These are phyloP conservation scores for Apiotrichum gamsii DNA, from an alignment of 1,284 basidiomycete genomes.

Conservation along the genomic window DNA sequence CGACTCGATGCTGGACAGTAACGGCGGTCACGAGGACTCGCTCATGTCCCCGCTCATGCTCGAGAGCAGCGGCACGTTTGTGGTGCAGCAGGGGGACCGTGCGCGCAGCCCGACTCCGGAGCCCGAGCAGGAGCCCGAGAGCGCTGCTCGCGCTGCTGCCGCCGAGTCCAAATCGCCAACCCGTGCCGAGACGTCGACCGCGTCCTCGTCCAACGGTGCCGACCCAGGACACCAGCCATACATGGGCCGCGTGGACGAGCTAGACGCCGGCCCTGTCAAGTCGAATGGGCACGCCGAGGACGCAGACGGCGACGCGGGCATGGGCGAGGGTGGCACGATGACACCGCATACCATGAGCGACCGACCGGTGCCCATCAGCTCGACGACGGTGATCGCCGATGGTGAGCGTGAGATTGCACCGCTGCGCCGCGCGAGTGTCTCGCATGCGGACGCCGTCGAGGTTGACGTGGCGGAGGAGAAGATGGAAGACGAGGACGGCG, in stretches of 20 bases:
- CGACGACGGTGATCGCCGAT: slow-evolving; percentile 35
- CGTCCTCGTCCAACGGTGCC: background rate
- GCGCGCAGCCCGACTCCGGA: slow-evolving; percentile 35
- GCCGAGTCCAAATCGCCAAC: no score
- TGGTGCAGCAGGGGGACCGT: slow-evolving; percentile 4
- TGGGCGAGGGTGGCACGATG: slow-evolving; percentile 33
- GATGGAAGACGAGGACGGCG: background rate
- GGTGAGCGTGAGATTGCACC: slow-evolving; percentile 28
- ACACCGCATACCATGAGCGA: slow-evolving; percentile 45
- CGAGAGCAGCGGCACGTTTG: slow-evolving; percentile 10
- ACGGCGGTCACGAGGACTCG: slow-evolving; percentile 19
- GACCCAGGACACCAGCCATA: slow-evolving; percentile 41
- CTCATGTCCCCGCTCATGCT: slow-evolving; percentile 39
- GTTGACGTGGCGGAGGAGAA: background rate
- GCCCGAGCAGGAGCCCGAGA: slow-evolving; percentile 20
- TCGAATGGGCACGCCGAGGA: slow-evolving; percentile 11
- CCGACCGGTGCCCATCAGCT: slow-evolving; percentile 39
- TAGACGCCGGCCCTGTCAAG: slow-evolving; percentile 44
- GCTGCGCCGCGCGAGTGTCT: slow-evolving; percentile 22
- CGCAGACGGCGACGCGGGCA: background rate
- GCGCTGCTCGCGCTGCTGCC: no score
- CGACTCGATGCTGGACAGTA: slow-evolving; percentile 11
- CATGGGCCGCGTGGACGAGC: slow-evolving; percentile 47
- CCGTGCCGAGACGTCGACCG: background rate
- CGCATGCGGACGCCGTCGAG: background rate